A percentile compares a stretch with the other conserved stretches of the same genome.
phyloP scores from a whole-genome alignment of 345 rosid genomes.

The Cardamine occulta region DNA sequence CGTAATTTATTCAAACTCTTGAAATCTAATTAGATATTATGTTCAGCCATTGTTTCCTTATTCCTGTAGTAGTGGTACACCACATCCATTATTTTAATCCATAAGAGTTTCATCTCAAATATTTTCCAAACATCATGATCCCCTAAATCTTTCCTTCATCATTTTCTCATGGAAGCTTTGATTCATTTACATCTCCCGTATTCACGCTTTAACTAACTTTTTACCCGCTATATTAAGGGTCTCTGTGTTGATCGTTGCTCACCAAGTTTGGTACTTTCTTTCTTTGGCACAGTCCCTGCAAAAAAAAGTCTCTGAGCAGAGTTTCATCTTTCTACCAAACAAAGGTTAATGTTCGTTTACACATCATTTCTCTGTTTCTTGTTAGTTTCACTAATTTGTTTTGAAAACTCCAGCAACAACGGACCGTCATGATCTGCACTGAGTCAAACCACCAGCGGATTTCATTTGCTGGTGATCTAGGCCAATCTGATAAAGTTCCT shows the following conservation, averaged over 20 bases:
- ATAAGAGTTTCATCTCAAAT: too few relatives aligned
- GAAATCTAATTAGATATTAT: constrained; percentile 37
- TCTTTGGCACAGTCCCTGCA: too few relatives aligned
- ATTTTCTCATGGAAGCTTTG: constrained; percentile 9
- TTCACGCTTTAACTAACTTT: background rate
- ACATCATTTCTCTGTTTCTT: constrained; percentile 19
- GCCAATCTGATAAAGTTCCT: constrained; percentile 43
- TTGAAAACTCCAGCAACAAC: constrained; percentile 1
- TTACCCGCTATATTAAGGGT: background rate
- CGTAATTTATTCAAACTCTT: constrained; percentile 16
- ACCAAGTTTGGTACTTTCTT: too few relatives aligned
- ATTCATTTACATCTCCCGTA: constrained; percentile 11
- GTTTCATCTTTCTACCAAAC: background rate
- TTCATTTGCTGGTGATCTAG: constrained; percentile 62
- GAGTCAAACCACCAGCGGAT: constrained; percentile 61
- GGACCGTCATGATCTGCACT: constrained; percentile 51
- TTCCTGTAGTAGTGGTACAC: constrained; percentile 40
- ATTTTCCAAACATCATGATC: constrained; percentile 29
- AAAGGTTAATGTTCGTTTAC: constrained; percentile 25
- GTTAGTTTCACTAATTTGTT: constrained; percentile 29
- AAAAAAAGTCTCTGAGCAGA: background rate
- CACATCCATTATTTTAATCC: constrained; percentile 46
- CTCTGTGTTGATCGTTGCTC: too few relatives aligned
- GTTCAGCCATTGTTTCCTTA: constrained; percentile 25
- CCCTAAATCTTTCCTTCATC: constrained; percentile 15